Evolutionary conservation across 768 basidiomycete genomes (phyloP).

Genomic region (Pleurotus eryngii): DNA sequence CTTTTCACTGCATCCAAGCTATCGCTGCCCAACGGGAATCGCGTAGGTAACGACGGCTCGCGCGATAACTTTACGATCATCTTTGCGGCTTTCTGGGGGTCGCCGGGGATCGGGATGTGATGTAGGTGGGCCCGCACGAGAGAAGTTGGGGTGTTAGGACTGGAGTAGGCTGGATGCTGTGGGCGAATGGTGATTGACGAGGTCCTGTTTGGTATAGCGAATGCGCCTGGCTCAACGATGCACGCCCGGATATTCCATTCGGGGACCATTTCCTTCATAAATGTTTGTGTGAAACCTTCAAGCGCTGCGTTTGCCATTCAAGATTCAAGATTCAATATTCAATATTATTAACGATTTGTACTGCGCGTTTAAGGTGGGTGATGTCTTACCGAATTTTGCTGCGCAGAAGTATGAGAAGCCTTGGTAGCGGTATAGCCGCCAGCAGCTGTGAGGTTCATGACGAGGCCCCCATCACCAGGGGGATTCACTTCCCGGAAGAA

Average conservation of each 20-base stretch:
- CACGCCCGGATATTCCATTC: conserved; percentile 30
- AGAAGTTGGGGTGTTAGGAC: not conserved
- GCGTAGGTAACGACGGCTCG: not conserved
- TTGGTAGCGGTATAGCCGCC: conserved; percentile 15
- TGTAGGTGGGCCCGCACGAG: not conserved
- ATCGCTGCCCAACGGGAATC: not conserved
- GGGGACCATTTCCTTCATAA: conserved; percentile 30
- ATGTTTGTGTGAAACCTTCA: conserved; percentile 23
- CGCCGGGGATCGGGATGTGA: not conserved
- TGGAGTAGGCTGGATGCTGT: not conserved
- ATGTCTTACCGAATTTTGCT: conserved; percentile 10
- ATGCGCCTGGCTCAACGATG: not conserved
- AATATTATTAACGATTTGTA: not conserved
- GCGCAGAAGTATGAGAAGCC: conserved; percentile 21
- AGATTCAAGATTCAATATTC: not conserved
- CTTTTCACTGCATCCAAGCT: not conserved
- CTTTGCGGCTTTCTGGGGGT: not conserved
- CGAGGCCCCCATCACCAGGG: conserved; percentile 27
- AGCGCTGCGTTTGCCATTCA: conserved; percentile 14
- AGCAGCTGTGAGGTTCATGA: conserved; percentile 31
- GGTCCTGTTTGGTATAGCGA: not conserved
- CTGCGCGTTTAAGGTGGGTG: not conserved
- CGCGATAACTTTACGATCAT: not conserved
- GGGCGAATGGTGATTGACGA: not conserved
- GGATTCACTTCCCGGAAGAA: conserved; percentile 36